Evolutionary conservation across 345 rosid genomes (phyloP), one percentile per base, ranked within the genome.

Genomic region (Eucalyptus cladocalyx): DNA sequence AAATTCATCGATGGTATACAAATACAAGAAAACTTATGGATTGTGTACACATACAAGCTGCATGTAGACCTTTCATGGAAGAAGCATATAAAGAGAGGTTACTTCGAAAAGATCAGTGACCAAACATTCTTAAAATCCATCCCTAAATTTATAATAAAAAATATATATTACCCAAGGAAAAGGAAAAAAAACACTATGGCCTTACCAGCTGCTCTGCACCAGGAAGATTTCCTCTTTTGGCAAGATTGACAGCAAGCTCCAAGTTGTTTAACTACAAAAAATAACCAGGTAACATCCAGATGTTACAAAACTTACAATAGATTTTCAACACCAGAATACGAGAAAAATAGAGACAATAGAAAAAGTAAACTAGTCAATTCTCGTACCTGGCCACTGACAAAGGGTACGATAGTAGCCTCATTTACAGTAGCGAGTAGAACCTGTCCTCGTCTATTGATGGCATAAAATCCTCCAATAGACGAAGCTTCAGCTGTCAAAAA

Each of bases 141-240:
- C 24, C 28, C 48, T 26, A 30, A 87, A 42, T 40, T 87, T 58
- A 26, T 43, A 32, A 58, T n/a, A 58, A 34, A 58, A 37, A 5
- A 49, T 32, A 19, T 11, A 86, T 32, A 30, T 23, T 32, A 47
- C 83, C 83, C 28, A 24, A 76, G 85, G 42, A n/a, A 85, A 54
- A 67, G 85, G 9, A 53, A 53, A 87, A 45, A 49, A 5, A 86
- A 85, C 53, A 72, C 58, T 17, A 76, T 45, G 32, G 43, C 47
- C 87, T 93, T 94, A 96, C 99, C 96, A 98, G 95, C 93, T 96
- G 96, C 93, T 98, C 99, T 48, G 99, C 99, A 90, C 99, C 99
- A 92, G 99, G 99, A 88, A 98, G 99, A 92, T 98, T 98, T 93
- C 99, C 99, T 93, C 99, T 94, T 92, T 97, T 98, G 88, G 99